A percentile compares a stretch with the other conserved stretches of the same genome.
phyloP scores from a whole-genome alignment of 768 basidiomycete genomes.

The Chalciporus chontae region DNA sequence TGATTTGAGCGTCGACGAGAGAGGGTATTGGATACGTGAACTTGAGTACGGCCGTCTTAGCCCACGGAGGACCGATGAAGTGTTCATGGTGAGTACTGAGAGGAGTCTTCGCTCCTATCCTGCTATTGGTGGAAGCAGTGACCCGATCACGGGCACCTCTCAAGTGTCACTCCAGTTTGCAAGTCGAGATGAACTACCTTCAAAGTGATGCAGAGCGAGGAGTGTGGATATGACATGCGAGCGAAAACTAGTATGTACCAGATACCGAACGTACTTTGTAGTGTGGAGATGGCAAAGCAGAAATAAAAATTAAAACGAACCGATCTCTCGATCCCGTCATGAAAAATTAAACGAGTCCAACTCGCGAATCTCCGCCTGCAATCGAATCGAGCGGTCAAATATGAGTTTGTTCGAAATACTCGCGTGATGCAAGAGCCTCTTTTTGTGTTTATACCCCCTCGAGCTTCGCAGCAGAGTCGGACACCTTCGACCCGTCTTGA shows the following conservation, averaged over 20 bases:
- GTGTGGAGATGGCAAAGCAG: not conserved
- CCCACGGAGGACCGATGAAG: not conserved
- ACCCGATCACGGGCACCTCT: no score
- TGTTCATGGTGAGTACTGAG: slow-evolving; percentile 1
- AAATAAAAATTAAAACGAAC: not conserved
- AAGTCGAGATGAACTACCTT: no score
- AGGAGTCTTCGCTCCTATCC: not conserved
- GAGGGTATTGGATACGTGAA: not conserved
- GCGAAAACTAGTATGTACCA: slow-evolving; percentile 3
- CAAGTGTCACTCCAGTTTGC: no score
- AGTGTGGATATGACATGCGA: slow-evolving; percentile 3
- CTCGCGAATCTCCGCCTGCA: not conserved
- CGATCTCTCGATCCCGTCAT: not conserved
- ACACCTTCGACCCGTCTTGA: slow-evolving; percentile 52
- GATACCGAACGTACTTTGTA: not conserved
- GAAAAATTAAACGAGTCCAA: not conserved
- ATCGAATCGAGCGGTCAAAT: not conserved
- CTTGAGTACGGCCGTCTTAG: not conserved
- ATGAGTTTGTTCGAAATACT: not conserved
- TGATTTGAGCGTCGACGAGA: not conserved
- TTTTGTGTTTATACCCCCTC: slow-evolving; percentile 21
- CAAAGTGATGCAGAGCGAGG: slow-evolving; percentile 3
- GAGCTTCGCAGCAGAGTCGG: slow-evolving; percentile 32
- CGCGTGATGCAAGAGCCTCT: not conserved
- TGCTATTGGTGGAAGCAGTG: no score